These are phyloP conservation scores for Pseudoneurospora amorphoporcata DNA, from an alignment of 495 filamentous ascomycete genomes.

Conservation along the genomic window DNA sequence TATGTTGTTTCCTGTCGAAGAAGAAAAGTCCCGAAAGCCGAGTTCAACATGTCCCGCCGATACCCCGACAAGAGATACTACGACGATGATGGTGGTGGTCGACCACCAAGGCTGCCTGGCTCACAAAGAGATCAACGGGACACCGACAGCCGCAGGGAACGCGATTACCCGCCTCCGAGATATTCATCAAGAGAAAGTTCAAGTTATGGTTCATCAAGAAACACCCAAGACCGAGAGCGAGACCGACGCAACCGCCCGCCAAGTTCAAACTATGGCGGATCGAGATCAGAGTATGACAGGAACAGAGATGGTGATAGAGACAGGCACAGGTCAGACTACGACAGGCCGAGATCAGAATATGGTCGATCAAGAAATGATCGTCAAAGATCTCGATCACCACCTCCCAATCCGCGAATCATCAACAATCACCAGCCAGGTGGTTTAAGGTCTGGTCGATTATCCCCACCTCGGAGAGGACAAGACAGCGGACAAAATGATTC, in stretches of 20 bases:
- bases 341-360: too few species aligned
- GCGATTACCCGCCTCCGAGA: neutral
- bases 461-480: too few species aligned
- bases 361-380: neutral
- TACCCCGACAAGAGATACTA: neutral
- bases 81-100: neutral
- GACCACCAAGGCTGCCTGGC: neutral
- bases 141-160: neutral
- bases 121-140: neutral
- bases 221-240: neutral
- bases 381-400: neutral
- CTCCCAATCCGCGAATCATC: neutral
- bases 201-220: neutral
- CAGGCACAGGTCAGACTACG: too few species aligned
- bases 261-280: neutral
- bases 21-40: neutral
- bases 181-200: neutral
- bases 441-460: neutral
- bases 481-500: too few species aligned
- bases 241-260: neutral
- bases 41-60: neutral
- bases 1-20: neutral
- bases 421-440: neutral
- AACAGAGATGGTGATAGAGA: too few species aligned
- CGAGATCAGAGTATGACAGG: neutral